Conservation (phyloP, 306 rosid species). For the Corylus americana region DNA sequence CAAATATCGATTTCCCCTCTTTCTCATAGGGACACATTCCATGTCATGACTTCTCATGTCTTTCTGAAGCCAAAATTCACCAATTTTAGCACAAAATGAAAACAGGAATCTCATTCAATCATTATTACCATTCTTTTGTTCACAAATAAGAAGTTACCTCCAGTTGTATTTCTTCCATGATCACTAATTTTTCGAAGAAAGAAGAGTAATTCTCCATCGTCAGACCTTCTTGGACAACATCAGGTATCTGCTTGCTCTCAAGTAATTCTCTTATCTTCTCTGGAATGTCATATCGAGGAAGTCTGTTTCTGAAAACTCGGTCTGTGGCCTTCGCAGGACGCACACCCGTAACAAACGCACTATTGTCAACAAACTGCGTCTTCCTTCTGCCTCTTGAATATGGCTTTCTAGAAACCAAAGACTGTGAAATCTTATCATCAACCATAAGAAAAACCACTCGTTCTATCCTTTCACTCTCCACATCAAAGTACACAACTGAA, state of each 20-base stretch:
- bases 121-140: constrained; percentile 3
- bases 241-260: constrained; percentile 54
- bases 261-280: constrained; percentile 49
- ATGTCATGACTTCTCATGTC: constrained; percentile 79
- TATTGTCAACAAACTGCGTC: constrained; percentile 47
- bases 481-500: constrained; percentile 64
- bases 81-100: constrained; percentile 25
- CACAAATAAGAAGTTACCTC: constrained; percentile 55
- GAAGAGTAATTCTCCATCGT: constrained; percentile 39
- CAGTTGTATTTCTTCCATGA: constrained; percentile 86
- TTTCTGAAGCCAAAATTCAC: constrained; percentile 53
- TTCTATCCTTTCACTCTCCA: constrained; percentile 68
- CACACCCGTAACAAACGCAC: constrained; percentile 34
- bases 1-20: constrained; percentile 45
- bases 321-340: constrained; percentile 43
- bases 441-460: constrained; percentile 75
- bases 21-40: constrained; percentile 61
- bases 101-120: constrained; percentile 11
- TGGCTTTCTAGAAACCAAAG: constrained; percentile 62
- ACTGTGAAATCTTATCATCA: constrained; percentile 77
- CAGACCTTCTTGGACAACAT: constrained; percentile 59
- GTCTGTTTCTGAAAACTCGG: constrained; percentile 46
- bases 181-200: constrained; percentile 60
- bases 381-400: constrained; percentile 57
- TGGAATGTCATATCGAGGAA: constrained; percentile 74